phyloP scores from a whole-genome alignment of 164 flowering plant genomes.

The Vitis amurensis region DNA sequence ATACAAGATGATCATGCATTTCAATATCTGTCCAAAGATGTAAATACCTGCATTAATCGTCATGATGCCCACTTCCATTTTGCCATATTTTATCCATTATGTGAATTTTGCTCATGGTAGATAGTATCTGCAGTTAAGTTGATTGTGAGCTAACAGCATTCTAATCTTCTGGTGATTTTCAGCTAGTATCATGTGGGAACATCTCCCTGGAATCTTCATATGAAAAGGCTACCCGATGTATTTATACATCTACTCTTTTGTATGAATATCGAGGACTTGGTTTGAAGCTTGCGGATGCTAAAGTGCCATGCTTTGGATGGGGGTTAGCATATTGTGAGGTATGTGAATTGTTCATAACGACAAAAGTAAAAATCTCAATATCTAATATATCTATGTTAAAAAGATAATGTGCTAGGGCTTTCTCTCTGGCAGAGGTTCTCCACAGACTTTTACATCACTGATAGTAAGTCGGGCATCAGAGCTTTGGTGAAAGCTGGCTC shows the following conservation, averaged over 20 bases:
- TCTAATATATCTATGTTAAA: too few relatives aligned
- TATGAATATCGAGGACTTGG: constrained; percentile 45
- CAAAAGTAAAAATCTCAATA: too few relatives aligned
- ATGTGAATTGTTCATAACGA: not conserved
- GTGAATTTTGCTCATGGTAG: not conserved
- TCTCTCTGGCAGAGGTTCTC: constrained; percentile 55
- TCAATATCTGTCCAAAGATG: not conserved
- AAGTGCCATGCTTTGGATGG: constrained; percentile 38
- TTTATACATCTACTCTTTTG: constrained; percentile 60
- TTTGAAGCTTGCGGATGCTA: constrained; percentile 24
- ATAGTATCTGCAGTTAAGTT: not conserved
- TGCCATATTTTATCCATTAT: not conserved
- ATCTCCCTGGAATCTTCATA: constrained; percentile 66
- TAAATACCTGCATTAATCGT: not conserved
- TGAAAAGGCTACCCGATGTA: constrained; percentile 53
- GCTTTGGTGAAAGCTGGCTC: constrained; percentile 66
- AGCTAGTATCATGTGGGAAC: constrained; percentile 65
- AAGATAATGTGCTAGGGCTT: constrained; percentile 5
- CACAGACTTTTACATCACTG: constrained; percentile 68
- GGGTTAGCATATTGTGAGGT: constrained; percentile 59
- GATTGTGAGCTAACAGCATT: not conserved
- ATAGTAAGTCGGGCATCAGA: constrained; percentile 51
- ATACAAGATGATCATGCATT: not conserved
- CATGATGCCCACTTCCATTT: not conserved
- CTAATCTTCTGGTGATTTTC: constrained; percentile 22